These are phyloP conservation scores for Pyrus betulifolia DNA, from an alignment of 306 rosid genomes.

Conservation along the genomic window DNA sequence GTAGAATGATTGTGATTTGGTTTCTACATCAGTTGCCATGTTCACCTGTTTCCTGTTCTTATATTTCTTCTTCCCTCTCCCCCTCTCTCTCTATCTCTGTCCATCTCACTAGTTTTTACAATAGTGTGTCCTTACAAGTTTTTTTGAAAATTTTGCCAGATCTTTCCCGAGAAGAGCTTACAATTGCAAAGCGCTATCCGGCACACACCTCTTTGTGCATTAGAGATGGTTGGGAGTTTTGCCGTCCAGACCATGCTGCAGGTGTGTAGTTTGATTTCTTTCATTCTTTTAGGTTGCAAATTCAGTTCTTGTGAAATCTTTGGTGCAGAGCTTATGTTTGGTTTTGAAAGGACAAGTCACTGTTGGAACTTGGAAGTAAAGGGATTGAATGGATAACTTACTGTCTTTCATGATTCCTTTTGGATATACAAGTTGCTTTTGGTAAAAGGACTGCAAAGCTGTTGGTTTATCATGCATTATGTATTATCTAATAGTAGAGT, in stretches of 20 bases:
- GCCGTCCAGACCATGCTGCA: conserved; percentile 66
- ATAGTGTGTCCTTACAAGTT: neutral
- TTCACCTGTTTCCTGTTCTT: neutral
- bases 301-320: neutral
- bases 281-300: neutral
- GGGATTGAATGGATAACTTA: neutral
- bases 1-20: conserved; percentile 4
- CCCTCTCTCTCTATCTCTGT: neutral
- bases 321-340: neutral
- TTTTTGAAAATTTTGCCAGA: conserved; percentile 38
- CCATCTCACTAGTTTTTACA: neutral
- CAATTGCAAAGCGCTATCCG: conserved; percentile 80
- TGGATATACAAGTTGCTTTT: neutral
- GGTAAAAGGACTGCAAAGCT: neutral
- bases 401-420: neutral
- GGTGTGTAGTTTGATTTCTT: conserved; percentile 25
- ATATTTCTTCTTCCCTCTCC: neutral
- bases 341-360: neutral
- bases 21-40: conserved; percentile 9
- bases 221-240: conserved; percentile 94
- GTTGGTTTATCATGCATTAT: neutral
- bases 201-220: conserved; percentile 78
- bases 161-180: conserved; percentile 69
- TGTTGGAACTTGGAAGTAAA: neutral
- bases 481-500: neutral